These are phyloP conservation scores for Leishmania aethiopica DNA, from an alignment of 208 protist species.

Conservation along the genomic window DNA sequence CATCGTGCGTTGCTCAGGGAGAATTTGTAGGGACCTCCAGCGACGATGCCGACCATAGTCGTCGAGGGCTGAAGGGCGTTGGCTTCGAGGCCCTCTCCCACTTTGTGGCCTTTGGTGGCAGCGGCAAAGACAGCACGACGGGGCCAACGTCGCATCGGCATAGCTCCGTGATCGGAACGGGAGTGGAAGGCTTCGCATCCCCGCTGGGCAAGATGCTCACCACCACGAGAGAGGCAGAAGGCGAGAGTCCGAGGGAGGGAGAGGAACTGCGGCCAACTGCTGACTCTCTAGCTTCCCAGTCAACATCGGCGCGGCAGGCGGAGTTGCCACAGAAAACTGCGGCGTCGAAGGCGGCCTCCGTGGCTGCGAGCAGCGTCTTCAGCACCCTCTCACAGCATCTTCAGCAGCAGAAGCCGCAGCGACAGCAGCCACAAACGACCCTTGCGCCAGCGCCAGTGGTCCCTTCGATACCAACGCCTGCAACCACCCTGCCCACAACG, in stretches of 20 bases:
- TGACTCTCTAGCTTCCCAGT: not conserved
- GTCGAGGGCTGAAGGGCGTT: constrained; percentile 4
- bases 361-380: constrained; percentile 63
- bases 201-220: not conserved
- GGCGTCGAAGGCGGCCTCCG: constrained; percentile 30
- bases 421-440: not conserved
- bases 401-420: constrained; percentile 6
- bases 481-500: not conserved
- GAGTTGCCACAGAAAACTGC: constrained; percentile 21
- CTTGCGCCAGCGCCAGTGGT: not conserved
- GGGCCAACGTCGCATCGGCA: not conserved
- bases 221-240: too few relatives aligned
- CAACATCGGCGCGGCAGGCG: not conserved
- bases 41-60: not conserved
- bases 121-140: not conserved
- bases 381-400: constrained; percentile 88
- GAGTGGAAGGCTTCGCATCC: not conserved
- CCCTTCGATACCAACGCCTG: not conserved
- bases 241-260: not conserved
- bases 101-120: constrained; percentile 50
- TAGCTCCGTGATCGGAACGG: not conserved
- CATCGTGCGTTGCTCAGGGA: not conserved
- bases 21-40: constrained; percentile 11
- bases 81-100: constrained; percentile 42
- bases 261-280: not conserved